Evolutionary conservation across 305 asterid species (phyloP).

Genomic region (Fraxinus sp.): DNA sequence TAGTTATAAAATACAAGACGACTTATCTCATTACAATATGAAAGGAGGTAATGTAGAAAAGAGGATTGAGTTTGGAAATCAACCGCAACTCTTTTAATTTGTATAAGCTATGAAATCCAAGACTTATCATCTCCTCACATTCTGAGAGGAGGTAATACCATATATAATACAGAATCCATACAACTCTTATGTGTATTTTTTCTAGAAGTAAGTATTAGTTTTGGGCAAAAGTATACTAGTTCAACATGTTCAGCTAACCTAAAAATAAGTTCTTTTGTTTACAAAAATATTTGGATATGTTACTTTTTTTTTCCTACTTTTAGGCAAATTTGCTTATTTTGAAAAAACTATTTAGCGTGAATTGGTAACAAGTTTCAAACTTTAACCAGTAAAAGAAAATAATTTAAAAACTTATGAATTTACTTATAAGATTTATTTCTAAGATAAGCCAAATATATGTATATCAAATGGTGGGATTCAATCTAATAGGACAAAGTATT

Average conservation of each 20-base stretch:
- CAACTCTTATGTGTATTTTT: background rate
- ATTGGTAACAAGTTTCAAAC: background rate
- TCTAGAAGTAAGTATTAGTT: background rate
- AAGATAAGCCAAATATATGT: background rate
- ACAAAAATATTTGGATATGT: background rate
- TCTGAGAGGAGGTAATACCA: background rate
- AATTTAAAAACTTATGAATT: background rate
- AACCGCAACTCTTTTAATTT: background rate
- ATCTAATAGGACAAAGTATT: background rate
- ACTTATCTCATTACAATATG: background rate
- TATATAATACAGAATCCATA: background rate
- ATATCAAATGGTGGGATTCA: background rate
- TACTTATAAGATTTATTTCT: background rate
- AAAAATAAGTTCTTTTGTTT: background rate
- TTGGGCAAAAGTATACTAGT: background rate
- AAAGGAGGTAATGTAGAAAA: background rate
- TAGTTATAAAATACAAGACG: background rate
- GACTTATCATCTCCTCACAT: background rate
- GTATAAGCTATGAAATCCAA: background rate
- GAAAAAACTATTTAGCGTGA: background rate
- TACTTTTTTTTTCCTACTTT: background rate
- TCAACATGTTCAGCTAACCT: background rate
- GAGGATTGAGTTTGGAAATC: background rate
- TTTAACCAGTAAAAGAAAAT: background rate
- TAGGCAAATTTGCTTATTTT: background rate